Base-by-base conservation (phyloP, 805 yeast species). In the Wickerhamiella lipophila region DNA sequence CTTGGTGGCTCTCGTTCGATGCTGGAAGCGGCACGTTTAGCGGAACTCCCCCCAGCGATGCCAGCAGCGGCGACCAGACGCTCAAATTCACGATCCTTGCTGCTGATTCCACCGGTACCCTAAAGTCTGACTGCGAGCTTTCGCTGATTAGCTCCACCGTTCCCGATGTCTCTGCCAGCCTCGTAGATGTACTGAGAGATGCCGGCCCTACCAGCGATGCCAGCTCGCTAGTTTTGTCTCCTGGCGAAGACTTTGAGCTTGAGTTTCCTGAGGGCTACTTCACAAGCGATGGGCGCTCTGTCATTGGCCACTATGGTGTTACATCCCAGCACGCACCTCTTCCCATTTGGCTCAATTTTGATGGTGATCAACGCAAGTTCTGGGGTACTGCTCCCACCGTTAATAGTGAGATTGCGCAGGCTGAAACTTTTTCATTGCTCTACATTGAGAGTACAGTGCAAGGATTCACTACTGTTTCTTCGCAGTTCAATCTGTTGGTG, bases 381-480 rank as follows among this genome's bases (percentile, higher is more conserved):
- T 71, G 77, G 39, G 98, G 98, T 27, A 79, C 81, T 1, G 89
- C 95, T 1, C 98, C 98, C 9, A 70, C 81, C 6, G 84, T 84
- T 27, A 81, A 84, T 56, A 83, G 96, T 1, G 72, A 75, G 15
- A 81, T 86, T 56, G 98, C 98, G 0, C 97, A 96, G 9, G 84
- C 94, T 36, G 70, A 76, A 55, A 67, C 70, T 38, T 92, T 77
- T 62, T 73, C 75, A 15, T 78, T 89, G 55, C 71, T 77, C 40
- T 73, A 88, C 56, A 78, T 87, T 50, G 96, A 88, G 1, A 70
- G 94, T 1, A 95, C 87, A 58, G 76, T 77, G 58, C 64, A 65
- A 22, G 95, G 94, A 1, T 87, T 63, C 60, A 68, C 92, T 1
- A 87, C 83, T 15, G 79, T 78, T 3, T 77, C 72, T 54, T 79